phyloP scores from a whole-genome alignment of 1,284 basidiomycete genomes.

The Cryptococcus neoformans region DNA sequence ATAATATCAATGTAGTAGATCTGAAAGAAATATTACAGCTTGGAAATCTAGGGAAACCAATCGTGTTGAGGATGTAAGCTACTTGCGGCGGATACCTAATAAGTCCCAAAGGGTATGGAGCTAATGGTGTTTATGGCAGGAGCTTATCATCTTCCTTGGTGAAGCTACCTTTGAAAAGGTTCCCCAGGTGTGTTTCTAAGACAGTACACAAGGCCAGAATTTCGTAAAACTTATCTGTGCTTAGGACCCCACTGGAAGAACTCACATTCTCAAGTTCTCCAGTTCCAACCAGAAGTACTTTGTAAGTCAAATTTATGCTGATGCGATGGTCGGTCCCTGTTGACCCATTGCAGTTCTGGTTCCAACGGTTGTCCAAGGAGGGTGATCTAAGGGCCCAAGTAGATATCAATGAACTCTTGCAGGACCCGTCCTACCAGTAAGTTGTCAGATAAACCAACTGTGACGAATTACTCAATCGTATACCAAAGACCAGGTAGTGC shows the following conservation, averaged over 20 bases:
- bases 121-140: slow-evolving; percentile 17
- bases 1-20: neutral
- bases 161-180: slow-evolving; percentile 46
- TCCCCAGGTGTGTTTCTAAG: slow-evolving; percentile 26
- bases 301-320: slow-evolving; percentile 14
- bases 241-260: slow-evolving; percentile 41
- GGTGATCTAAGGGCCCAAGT: slow-evolving; percentile 33
- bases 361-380: slow-evolving; percentile 34
- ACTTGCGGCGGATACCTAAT: neutral
- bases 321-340: neutral
- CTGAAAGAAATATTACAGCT: slow-evolving; percentile 14
- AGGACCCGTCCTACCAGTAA: slow-evolving; percentile 40
- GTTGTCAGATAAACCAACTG: slow-evolving; percentile 5
- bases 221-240: neutral
- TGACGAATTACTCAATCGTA: slow-evolving; percentile 2
- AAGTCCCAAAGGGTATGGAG: neutral
- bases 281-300: slow-evolving; percentile 47
- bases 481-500: slow-evolving; percentile 19
- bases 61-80: slow-evolving; percentile 38
- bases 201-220: neutral
- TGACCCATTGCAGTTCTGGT: slow-evolving; percentile 41
- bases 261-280: slow-evolving; percentile 46
- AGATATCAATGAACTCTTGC: slow-evolving; percentile 42
- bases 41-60: slow-evolving; percentile 38
- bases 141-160: slow-evolving; percentile 49